Percentiles rank a stretch among this genome's conserved stretches.
phyloP scores from a whole-genome alignment of 257 asterid genomes.

The Eucommia ulmoides region DNA sequence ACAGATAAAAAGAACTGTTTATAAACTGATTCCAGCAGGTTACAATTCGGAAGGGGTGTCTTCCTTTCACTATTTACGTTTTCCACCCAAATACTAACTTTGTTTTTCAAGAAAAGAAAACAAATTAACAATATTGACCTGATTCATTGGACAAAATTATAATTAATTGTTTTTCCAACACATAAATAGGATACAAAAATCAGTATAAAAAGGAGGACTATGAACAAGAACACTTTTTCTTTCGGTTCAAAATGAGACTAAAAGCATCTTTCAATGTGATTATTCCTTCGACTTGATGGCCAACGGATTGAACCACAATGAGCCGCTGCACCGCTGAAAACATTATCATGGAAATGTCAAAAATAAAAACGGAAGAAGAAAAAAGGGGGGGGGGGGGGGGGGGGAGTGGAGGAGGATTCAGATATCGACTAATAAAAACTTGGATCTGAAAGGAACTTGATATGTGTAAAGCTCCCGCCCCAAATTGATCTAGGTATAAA shows the following conservation, averaged over 20 bases:
- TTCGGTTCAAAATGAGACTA: slow-evolving; percentile 21
- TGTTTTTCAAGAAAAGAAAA: not conserved
- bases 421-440: slow-evolving; percentile 28
- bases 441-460: slow-evolving; percentile 56
- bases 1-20: too few species aligned
- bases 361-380: not conserved
- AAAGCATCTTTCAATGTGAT: slow-evolving; percentile 54
- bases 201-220: not conserved
- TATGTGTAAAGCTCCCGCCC: too few species aligned
- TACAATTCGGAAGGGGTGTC: not conserved
- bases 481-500: too few species aligned
- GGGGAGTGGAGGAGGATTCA: too few species aligned
- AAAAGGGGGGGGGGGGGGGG: too few species aligned
- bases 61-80: too few species aligned
- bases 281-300: slow-evolving; percentile 45
- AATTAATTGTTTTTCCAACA: not conserved
- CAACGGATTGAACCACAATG: slow-evolving; percentile 34
- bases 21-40: too few species aligned
- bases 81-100: not conserved
- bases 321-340: slow-evolving; percentile 42
- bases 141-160: not conserved
- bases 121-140: not conserved
- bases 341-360: not conserved
- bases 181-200: not conserved
- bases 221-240: slow-evolving; percentile 6